Percentiles rank a stretch among this genome's conserved stretches.
Evolutionary conservation across 371 early-diverging fungal species (phyloP).

Genomic region (Mucor sp.): DNA sequence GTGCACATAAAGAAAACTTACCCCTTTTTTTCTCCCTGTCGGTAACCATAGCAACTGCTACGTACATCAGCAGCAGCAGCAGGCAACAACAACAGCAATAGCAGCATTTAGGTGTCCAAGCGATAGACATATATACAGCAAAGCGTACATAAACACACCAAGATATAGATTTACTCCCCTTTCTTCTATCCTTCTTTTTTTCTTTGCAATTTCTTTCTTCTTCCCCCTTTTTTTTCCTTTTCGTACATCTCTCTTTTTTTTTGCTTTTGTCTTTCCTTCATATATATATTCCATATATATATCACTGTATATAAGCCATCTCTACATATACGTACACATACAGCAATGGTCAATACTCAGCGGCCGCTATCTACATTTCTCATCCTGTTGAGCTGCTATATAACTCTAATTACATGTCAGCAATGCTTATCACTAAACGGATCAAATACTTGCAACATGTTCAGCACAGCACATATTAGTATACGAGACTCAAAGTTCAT

Average conservation of each 20-base stretch:
- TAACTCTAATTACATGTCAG: conserved; percentile 1
- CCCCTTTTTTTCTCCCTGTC: conserved; percentile 6
- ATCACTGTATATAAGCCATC: not conserved
- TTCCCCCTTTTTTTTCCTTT: not conserved
- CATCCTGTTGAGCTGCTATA: not conserved
- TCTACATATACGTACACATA: not conserved
- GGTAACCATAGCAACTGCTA: not conserved
- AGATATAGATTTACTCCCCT: not conserved
- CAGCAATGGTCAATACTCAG: not conserved
- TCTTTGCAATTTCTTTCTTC: not conserved
- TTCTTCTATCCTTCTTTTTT: not conserved
- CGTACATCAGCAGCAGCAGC: not conserved
- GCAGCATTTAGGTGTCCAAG: not conserved
- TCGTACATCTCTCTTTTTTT: not conserved
- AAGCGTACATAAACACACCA: not conserved
- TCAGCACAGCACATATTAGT: conserved; percentile 8
- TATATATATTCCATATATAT: not conserved
- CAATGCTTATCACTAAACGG: conserved; percentile 22
- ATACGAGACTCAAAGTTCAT: conserved; percentile 16
- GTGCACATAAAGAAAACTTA: not conserved
- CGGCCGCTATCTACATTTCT: not conserved
- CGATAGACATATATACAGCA: not conserved
- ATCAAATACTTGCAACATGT: conserved; percentile 19
- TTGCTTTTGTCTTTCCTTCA: not conserved
- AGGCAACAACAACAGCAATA: not conserved